These are phyloP conservation scores for Tuber microsphaerosporum DNA, from an alignment of 495 filamentous ascomycete genomes.

Conservation along the genomic window DNA sequence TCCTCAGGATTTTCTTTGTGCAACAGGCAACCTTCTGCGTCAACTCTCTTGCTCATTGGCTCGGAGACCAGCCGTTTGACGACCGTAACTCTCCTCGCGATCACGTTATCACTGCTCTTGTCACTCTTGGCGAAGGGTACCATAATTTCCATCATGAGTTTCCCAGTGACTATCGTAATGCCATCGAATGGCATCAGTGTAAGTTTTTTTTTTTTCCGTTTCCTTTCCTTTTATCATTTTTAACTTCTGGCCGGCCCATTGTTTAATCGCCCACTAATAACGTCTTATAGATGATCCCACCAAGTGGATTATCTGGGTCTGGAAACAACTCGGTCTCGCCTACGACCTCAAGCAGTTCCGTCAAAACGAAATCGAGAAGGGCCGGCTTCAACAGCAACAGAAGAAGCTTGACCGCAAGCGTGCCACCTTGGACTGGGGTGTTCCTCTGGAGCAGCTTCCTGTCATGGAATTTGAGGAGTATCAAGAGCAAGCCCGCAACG, in stretches of 20 bases:
- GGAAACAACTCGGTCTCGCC: conserved; percentile 89
- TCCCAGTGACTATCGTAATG: conserved; percentile 97
- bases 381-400: conserved; percentile 89
- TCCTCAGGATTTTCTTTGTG: conserved; percentile 95
- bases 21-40: conserved; percentile 99
- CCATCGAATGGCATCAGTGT: conserved; percentile 92
- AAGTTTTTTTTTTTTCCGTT: conserved; percentile 1
- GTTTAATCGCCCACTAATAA: conserved; percentile 3
- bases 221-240: background rate
- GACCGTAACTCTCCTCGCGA: conserved; percentile 98
- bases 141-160: conserved; percentile 99
- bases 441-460: conserved; percentile 84
- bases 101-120: conserved; percentile 88
- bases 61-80: conserved; percentile 97
- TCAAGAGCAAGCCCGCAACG: conserved; percentile 72
- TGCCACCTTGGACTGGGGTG: conserved; percentile 85
- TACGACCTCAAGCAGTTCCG: conserved; percentile 97
- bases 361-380: conserved; percentile 98
- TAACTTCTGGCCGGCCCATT: background rate
- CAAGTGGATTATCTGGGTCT: conserved; percentile 93
- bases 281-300: conserved; percentile 66
- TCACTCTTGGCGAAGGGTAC: conserved; percentile 96
- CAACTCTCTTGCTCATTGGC: conserved; percentile 98
- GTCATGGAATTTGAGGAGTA: conserved; percentile 97
- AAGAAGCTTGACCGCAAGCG: conserved; percentile 99